Evolutionary conservation across 148 eudicot species (phyloP), one percentile per base, ranked within the genome.

Genomic region (Hydrangea macrophylla): DNA sequence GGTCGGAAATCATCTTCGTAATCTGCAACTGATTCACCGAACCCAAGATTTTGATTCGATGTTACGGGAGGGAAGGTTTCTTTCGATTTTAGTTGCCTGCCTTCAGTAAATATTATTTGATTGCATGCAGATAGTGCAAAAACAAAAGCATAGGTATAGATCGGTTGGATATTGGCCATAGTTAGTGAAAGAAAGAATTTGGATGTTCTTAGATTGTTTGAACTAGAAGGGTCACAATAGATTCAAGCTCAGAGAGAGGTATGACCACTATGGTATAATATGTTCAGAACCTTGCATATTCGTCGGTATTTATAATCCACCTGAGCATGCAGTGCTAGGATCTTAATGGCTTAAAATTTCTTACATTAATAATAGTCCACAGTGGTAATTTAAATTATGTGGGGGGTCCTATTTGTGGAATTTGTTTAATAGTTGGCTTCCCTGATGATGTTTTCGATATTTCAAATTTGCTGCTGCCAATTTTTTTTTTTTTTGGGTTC

Each of bases 51-150:
- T 56, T 55, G 42, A 26, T 30, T 22, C 36, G 56, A 40, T 55
- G 26, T 7, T 13, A 12, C n/a, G 11, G 67, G 60, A 59, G 71
- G 68, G n/a, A 59, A n/a, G 18, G 15, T 42, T 7, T 35, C 63
- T 25, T 57, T 68, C n/a, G 73, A 13, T 63, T 64, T 72, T 53
- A 76, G 69, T 65, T 56, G 58, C 63, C 83, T 69, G 55, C 72
- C 83, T 35, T 76, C 75, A 6, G 58, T 37, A 35, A 61, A 36
- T 64, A 44, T 62, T 31, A 55, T 61, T 65, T 30, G 42, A 62
- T 58, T 62, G 68, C 73, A 51, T 40, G 68, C 31, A 13, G 56
- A n/a, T 51, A 76, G 31, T 60, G 40, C 26, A 30, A 80, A 58
- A 64, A 80, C 15, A 40, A 73, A 33, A 60, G 28, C 45, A 22